Evolutionary conservation across 2,329 filamentous ascomycete genomes (phyloP), one percentile per base, ranked within the genome.

Genomic region (Botryosphaeria dothidea): DNA sequence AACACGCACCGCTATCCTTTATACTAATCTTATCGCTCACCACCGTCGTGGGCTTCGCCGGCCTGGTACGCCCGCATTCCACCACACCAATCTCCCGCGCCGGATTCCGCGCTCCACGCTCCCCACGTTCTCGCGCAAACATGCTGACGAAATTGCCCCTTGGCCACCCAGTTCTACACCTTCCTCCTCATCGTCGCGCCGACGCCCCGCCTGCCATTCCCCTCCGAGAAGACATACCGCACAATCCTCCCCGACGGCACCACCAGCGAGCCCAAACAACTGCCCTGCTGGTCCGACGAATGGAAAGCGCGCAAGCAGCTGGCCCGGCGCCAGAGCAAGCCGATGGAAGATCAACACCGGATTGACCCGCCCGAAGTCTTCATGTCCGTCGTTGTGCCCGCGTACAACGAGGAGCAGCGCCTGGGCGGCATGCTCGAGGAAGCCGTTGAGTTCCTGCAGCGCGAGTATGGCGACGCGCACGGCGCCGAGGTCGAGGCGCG

Each of bases 241-340:
- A 96, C 92, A 3, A 89, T 92, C 45, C 82, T 87, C 41, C 84
- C 88, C 45, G 83, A 89, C 70, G 90, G 90, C 58, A 81, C 82
- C 13, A 80, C 81, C 57, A 87, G 81, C 67, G 75, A 79, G 48
- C 79, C 81, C 6, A 84, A 87, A 69, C 83, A 81, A 25, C 77
- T 97, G 29, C 91, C 93, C 11, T 97, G 92, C 81, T 98, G 94
- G 94, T 88, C 92, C 74, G 92, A 97, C 77, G 75, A 90, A 89
- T 85, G 84, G 88, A 34, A 84, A 83, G 56, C 86, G 86, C 77
- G 86, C 85, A 74, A 85, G 82, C 72, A 81, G 60, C 70, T 77
- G 52, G 79, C 78, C 1, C 73, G 75, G 51, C 71, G 73, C 54
- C 19, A 60, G 68, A 68, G 68, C 25, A 72, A 74, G 31, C 62